These are phyloP conservation scores for Chrysanthemum seticuspe DNA, from an alignment of 129 eudicot genomes.

Conservation along the genomic window DNA sequence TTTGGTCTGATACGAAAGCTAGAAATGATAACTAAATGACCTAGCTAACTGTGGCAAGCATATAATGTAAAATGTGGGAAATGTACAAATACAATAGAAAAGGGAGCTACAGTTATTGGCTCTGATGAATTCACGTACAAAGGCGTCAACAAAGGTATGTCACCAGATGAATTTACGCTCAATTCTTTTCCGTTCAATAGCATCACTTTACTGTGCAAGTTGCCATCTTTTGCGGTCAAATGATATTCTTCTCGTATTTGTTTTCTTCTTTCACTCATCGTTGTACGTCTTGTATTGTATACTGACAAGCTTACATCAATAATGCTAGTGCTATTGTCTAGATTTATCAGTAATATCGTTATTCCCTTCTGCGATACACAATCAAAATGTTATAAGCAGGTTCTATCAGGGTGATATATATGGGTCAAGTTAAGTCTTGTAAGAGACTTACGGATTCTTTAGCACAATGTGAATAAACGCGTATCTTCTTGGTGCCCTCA, in stretches of 20 bases:
- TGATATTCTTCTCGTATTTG: slow-evolving; percentile 67
- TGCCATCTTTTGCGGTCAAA: slow-evolving; percentile 68
- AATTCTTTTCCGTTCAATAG: slow-evolving; percentile 61
- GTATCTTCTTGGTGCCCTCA: slow-evolving; percentile 57
- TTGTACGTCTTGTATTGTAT: slow-evolving; percentile 32
- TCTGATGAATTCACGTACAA: slow-evolving; percentile 48
- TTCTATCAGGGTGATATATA: background rate
- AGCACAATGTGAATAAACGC: slow-evolving; percentile 84
- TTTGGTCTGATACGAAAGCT: too few relatives aligned
- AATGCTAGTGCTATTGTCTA: slow-evolving; percentile 50
- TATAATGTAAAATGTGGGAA: slow-evolving; percentile 50
- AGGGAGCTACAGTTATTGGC: slow-evolving; percentile 55
- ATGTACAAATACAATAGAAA: slow-evolving; percentile 66
- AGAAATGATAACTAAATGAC: background rate
- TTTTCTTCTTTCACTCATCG: slow-evolving; percentile 5
- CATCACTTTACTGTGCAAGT: slow-evolving; percentile 73
- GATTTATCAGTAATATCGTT: slow-evolving; percentile 57
- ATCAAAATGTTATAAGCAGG: background rate
- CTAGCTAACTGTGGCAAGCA: slow-evolving; percentile 38
- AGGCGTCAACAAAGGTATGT: slow-evolving; percentile 59
- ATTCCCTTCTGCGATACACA: slow-evolving; percentile 59
- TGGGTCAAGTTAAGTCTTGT: background rate
- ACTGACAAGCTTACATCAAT: slow-evolving; percentile 35
- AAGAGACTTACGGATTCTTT: slow-evolving; percentile 65
- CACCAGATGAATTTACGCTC: slow-evolving; percentile 44